These are phyloP conservation scores for Dictyostelium citrinum DNA, from an alignment of 78 protist genomes.

Conservation along the genomic window DNA sequence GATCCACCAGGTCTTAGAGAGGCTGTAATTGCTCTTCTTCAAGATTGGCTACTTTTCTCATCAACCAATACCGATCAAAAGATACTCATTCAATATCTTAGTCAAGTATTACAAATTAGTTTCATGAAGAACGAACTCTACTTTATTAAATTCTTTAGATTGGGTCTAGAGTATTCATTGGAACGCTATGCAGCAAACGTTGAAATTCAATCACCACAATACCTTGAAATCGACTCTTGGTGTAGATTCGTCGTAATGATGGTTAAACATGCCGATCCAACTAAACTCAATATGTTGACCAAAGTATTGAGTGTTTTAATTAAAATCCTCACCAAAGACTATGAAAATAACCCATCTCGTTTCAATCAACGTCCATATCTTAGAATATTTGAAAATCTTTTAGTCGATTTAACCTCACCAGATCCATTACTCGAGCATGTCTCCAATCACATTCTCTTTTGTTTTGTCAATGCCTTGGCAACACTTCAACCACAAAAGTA, in stretches of 20 bases:
- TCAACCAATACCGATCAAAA: constrained; percentile 35
- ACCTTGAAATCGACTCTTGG: constrained; percentile 83
- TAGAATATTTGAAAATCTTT: constrained; percentile 85
- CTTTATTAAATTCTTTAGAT: constrained; percentile 64
- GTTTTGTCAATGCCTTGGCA: constrained; percentile 84
- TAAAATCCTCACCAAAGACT: constrained; percentile 55
- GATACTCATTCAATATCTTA: constrained; percentile 35
- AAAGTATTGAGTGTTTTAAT: constrained; percentile 68
- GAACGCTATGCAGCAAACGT: constrained; percentile 19
- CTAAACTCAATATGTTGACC: constrained; percentile 52
- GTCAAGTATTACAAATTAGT: constrained; percentile 51
- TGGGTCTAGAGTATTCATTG: constrained; percentile 36
- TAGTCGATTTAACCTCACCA: constrained; percentile 81
- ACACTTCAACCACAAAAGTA: constrained; percentile 88
- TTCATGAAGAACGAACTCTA: constrained; percentile 73
- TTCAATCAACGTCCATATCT: constrained; percentile 95
- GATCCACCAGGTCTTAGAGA: constrained; percentile 68
- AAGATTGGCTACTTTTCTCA: constrained; percentile 54
- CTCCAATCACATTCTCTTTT: constrained; percentile 60
- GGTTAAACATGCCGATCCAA: constrained; percentile 79
- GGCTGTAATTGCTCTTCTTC: constrained; percentile 40
- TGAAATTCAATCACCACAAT: neutral
- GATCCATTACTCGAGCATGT: constrained; percentile 80
- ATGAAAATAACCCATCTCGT: constrained; percentile 46
- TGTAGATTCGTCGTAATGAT: constrained; percentile 86